Evolutionary conservation across 257 asterid species (phyloP), one percentile per base, ranked within the genome.

Genomic region (Sherardia arvensis): DNA sequence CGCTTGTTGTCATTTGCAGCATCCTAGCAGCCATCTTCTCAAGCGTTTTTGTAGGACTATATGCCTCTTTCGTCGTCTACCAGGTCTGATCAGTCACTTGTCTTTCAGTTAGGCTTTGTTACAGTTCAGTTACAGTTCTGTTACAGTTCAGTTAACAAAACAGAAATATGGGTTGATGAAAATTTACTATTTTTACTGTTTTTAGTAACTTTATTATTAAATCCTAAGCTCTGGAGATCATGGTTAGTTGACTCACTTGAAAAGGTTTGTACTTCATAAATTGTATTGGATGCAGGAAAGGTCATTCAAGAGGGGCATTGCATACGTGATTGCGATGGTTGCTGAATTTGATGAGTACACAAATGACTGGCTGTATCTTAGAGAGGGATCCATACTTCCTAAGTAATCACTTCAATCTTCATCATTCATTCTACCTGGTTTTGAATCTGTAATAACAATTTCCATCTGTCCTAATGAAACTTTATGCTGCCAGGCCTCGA

Each of bases 291-390:
- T n/a, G 76, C 82, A 91, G 96, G 98, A 91, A 62, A 81, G 92
- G 63, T 91, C 96, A 9, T 91, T 91, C 70, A 68, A 75, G 58
- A 82, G 95, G 43, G 98, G 98, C 54, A 64, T 80, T 40, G 94
- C 96, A 26, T 91, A 77, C 55, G 86, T 84, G 68, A 69, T 91
- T 49, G 96, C 98, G 20, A 91, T 91, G 98, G 92, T 88, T 59
- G 98, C 95, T 0, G 98, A 89, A 67, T 91, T 91, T 47, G 98
- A 91, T 33, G 98, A 91, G 85, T 91, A 91, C 58, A 91, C 98
- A 29, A 91, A 91, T 18, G 98, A 91, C 73, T 88, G 87, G 95
- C 96, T 91, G 67, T 91, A 91, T 66, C 98, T 91, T 61, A 87
- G 95, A 5, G 94, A 88, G 74, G 96, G 98, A 62, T 83, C 97